Conservation (phyloP, 371 early-diverging fungal species). For the Syncephalastrum racemosum region DNA sequence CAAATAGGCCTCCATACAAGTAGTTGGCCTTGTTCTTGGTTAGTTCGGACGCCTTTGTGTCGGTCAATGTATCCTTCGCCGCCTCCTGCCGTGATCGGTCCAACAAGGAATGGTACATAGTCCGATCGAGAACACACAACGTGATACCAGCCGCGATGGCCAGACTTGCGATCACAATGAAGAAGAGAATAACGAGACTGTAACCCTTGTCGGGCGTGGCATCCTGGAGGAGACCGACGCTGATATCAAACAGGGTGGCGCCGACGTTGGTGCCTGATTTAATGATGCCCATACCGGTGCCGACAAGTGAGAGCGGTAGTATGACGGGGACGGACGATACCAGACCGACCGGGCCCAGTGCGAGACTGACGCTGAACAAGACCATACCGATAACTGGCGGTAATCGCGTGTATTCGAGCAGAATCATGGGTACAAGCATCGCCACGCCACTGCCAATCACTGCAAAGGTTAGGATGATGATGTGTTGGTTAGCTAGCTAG, state of each 20-base stretch:
- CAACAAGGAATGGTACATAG: slow-evolving; percentile 46
- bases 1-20: slow-evolving; percentile 47
- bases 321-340: slow-evolving; percentile 68
- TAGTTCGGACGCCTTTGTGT: not conserved
- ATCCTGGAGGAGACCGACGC: slow-evolving; percentile 67
- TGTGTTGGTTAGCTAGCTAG: not conserved
- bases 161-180: slow-evolving; percentile 42
- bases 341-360: slow-evolving; percentile 66
- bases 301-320: slow-evolving; percentile 56
- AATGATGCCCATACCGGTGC: slow-evolving; percentile 71
- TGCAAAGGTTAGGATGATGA: not conserved
- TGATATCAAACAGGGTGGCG: slow-evolving; percentile 63
- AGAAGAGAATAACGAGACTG: slow-evolving; percentile 56
- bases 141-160: slow-evolving; percentile 42
- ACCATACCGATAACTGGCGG: slow-evolving; percentile 62
- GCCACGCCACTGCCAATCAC: slow-evolving; percentile 52
- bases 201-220: slow-evolving; percentile 45
- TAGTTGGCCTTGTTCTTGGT: slow-evolving; percentile 36
- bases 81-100: slow-evolving; percentile 29
- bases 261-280: slow-evolving; percentile 67
- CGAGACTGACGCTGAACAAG: slow-evolving; percentile 62
- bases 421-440: slow-evolving; percentile 46
- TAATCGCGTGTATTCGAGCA: slow-evolving; percentile 54
- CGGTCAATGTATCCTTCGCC: slow-evolving; percentile 8
- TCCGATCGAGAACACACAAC: slow-evolving; percentile 41